Conservation (phyloP, 176 grass and related monocot species). For the Lolium perenne region DNA sequence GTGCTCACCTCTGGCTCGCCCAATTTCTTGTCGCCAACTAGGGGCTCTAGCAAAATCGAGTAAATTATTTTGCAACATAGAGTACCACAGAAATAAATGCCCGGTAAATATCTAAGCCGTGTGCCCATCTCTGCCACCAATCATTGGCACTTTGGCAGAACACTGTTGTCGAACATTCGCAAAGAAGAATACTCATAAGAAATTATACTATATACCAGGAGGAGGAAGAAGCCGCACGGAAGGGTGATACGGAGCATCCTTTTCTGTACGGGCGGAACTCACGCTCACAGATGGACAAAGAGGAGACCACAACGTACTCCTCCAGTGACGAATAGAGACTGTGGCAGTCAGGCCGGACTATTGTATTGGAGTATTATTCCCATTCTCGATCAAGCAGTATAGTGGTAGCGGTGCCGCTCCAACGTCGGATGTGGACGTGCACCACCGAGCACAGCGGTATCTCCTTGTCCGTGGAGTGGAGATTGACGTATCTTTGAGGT, state of each 20-base stretch:
- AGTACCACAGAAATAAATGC: not conserved
- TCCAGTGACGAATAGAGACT: not conserved
- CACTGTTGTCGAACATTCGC: not conserved
- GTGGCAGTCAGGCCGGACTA: not conserved
- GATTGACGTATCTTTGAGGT: not conserved
- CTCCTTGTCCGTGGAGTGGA: not conserved
- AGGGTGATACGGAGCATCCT: slow-evolving; percentile 19
- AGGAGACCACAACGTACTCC: not conserved
- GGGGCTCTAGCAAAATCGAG: no score
- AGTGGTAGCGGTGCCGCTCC: not conserved
- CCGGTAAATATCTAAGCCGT: not conserved
- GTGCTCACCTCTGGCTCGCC: no score
- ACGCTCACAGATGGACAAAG: not conserved
- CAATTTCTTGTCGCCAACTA: no score
- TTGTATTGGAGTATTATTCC: not conserved
- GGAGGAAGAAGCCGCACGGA: not conserved
- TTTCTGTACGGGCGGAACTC: slow-evolving; percentile 22
- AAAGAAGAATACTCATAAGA: not conserved
- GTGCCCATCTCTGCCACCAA: not conserved
- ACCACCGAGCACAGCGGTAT: not conserved
- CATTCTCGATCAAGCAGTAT: not conserved
- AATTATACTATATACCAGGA: no score
- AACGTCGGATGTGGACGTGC: not conserved
- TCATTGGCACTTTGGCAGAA: not conserved
- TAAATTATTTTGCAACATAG: not conserved